Conservation (phyloP, 2,329 filamentous ascomycete genomes). For the Coniochaeta sp. region DNA sequence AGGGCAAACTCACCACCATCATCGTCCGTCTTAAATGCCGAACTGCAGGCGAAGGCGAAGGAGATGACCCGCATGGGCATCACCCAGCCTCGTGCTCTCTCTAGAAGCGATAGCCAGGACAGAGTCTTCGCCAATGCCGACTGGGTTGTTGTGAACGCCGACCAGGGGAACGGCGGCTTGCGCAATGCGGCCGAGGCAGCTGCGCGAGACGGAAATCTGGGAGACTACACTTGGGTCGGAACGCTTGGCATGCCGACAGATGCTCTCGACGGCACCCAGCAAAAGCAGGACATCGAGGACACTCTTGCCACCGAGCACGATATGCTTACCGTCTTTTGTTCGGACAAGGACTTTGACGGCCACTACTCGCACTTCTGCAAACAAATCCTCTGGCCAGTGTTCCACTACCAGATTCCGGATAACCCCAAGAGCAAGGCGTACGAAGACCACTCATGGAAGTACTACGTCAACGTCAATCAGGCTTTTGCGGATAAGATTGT, state of each 20-base stretch:
- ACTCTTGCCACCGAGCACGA: conserved; percentile 74
- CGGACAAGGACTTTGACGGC: conserved; percentile 87
- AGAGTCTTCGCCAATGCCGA: conserved; percentile 67
- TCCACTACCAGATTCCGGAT: conserved; percentile 96
- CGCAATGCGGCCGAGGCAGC: conserved; percentile 82
- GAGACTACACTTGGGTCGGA: conserved; percentile 83
- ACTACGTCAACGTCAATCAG: conserved; percentile 87
- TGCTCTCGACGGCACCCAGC: conserved; percentile 63
- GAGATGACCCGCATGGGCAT: conserved; percentile 51
- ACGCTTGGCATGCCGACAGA: conserved; percentile 93
- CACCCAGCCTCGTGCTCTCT: conserved; percentile 43
- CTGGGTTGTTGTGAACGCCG: conserved; percentile 77
- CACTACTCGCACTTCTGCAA: conserved; percentile 97
- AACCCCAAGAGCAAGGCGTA: conserved; percentile 98
- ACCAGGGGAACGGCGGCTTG: conserved; percentile 88
- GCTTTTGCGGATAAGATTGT: conserved; percentile 88
- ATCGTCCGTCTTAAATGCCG: conserved; percentile 59
- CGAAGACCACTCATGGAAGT: conserved; percentile 93
- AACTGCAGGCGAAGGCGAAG: conserved; percentile 46
- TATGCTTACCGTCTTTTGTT: conserved; percentile 76
- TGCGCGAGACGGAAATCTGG: conserved; percentile 58
- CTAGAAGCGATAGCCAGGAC: conserved; percentile 58
- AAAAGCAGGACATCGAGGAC: conserved; percentile 78
- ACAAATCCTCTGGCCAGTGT: conserved; percentile 94
- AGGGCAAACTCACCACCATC: conserved; percentile 68